A percentile compares a stretch with the other conserved stretches of the same genome.
phyloP scores from a whole-genome alignment of 139 green algal genomes.

The Micractinium conductrix region DNA sequence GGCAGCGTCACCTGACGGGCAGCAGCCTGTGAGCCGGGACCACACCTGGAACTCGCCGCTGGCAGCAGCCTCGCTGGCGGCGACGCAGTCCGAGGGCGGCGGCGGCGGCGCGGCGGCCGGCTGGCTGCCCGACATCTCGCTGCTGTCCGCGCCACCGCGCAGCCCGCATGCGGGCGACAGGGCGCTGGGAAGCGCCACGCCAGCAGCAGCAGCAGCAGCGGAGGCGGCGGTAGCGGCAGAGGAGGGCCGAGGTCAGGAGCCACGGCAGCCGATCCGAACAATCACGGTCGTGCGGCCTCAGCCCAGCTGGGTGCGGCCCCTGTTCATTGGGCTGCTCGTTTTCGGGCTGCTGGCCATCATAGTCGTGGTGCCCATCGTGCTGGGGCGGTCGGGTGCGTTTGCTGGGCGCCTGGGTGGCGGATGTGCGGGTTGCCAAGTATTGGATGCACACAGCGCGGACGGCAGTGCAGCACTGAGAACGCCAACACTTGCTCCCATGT shows the following conservation, averaged over 20 bases:
- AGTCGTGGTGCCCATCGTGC: background rate
- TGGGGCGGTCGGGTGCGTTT: background rate
- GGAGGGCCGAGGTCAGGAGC: background rate
- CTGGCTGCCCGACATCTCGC: conserved; percentile 8
- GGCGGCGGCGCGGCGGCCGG: background rate
- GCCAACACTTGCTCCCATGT: too few relatives aligned
- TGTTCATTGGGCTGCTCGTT: background rate
- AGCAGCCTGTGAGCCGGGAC: background rate
- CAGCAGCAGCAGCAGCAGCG: background rate
- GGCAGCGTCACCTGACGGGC: background rate
- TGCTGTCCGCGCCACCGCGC: background rate
- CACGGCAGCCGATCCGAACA: background rate
- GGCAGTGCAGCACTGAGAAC: too few relatives aligned
- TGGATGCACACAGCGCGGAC: too few relatives aligned
- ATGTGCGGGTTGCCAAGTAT: background rate
- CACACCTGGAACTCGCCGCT: conserved; percentile 1
- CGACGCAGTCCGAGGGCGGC: background rate
- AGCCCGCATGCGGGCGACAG: background rate
- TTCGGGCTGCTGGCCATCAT: background rate
- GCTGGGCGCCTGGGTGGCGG: background rate
- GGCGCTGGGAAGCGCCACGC: background rate
- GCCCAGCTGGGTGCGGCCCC: background rate
- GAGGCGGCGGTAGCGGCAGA: background rate
- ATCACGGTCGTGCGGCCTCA: background rate
- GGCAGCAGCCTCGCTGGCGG: background rate